These are phyloP conservation scores for Leccinellum rugosiceps DNA, from an alignment of 768 basidiomycete genomes.

Conservation along the genomic window DNA sequence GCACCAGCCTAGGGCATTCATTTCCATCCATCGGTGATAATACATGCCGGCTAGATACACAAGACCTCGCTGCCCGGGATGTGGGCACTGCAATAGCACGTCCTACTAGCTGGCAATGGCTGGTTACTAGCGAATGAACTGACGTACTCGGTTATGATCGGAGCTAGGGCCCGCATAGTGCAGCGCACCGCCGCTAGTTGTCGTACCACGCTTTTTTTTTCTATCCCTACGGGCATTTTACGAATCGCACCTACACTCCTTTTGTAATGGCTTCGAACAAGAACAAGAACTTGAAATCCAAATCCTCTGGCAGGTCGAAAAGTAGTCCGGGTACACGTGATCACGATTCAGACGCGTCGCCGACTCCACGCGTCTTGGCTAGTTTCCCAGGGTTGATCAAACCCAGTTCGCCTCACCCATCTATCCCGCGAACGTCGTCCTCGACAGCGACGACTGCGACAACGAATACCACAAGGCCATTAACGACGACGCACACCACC, in stretches of 20 bases:
- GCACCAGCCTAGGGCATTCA: no score
- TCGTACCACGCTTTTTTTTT: not conserved
- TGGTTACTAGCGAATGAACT: not conserved
- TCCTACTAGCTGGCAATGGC: not conserved
- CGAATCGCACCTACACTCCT: not conserved
- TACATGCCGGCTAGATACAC: no score
- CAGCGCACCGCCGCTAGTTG: not conserved
- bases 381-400: constrained; percentile 32
- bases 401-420: constrained; percentile 2
- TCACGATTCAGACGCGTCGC: constrained; percentile 29
- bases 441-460: not conserved
- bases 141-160: constrained; percentile 21
- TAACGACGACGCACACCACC: not conserved
- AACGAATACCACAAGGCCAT: not conserved
- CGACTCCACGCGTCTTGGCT: constrained; percentile 18
- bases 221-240: not conserved
- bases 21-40: no score
- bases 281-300: not conserved
- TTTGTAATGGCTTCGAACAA: constrained; percentile 8
- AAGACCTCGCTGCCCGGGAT: no score
- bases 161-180: constrained; percentile 7
- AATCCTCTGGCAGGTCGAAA: not conserved
- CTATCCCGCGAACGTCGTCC: not conserved
- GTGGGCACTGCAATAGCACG: not conserved
- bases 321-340: constrained; percentile 19